Base-by-base conservation (phyloP, 495 filamentous ascomycete genomes). In the Xylaria nigripes region DNA sequence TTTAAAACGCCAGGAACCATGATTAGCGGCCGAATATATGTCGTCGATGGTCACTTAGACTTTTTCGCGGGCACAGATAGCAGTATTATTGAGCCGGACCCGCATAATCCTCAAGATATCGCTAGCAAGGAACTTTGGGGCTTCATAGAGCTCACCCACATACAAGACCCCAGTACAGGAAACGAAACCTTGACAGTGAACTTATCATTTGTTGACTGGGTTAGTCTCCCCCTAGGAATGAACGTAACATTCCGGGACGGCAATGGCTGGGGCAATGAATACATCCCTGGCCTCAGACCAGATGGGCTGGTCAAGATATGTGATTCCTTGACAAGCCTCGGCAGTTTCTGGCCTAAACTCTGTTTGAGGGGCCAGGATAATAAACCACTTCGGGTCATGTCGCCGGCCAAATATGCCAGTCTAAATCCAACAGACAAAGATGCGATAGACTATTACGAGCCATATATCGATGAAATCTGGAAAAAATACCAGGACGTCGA, bases 81-180 rank as follows among this genome's bases (percentile, higher is more conserved):
- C 0, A 3, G 12, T 1, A 55, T 55, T 24, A 38, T 55, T 16
- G 45, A 55, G 0, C 53, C 53, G 1, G 53, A 55, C 22, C 54
- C 54, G 1, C 41, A 51, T 22, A 86, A 85, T 54, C 71, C 74
- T 1, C 66, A 70, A 0, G 83, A 86, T 54, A 68, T 79, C 0
- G 83, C 84, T 54, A 75, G 77, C 54, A 72, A 77, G 36, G 67
- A 75, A 18, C 62, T 61, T 38, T 74, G 69, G 70, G 69, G 71
- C 23, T 74, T 72, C 55, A 61, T 71, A 19, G 71, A 74, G 54
- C 59, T 74, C 13, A 69, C 65, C 16, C 58, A 66, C 15, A 60
- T 45, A 6, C 44, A 30, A 23, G 66, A 62, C 47, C 52, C 64
- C 13, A 75, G 81, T 59, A 25, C 9, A 8, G 40, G 29, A 8